Conservation (phyloP, 805 yeast genomes). For the Suhomyces faveliae region DNA sequence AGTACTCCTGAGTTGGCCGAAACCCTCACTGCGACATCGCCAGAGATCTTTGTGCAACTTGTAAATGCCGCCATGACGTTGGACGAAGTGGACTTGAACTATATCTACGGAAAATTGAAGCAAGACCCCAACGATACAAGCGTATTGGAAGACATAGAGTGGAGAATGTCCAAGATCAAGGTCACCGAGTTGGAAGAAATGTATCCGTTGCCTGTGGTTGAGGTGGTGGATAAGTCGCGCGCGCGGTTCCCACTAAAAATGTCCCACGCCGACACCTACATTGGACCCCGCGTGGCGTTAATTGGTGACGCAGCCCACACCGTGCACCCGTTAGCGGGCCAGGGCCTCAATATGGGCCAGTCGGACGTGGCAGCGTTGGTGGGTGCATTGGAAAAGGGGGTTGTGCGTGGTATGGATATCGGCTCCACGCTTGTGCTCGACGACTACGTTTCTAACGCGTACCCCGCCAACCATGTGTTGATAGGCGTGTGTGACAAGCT, state of each 20-base stretch:
- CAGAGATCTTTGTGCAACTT: constrained; percentile 62
- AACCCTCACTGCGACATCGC: constrained; percentile 56
- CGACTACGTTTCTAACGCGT: constrained; percentile 82
- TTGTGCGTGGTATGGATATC: constrained; percentile 79
- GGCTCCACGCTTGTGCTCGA: constrained; percentile 81
- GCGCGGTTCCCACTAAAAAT: constrained; percentile 87
- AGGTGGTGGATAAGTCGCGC: constrained; percentile 60
- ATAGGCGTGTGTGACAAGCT: constrained; percentile 89
- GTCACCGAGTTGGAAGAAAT: constrained; percentile 51
- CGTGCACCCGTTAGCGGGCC: constrained; percentile 96
- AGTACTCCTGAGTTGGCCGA: constrained; percentile 73
- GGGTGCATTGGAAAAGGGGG: constrained; percentile 65
- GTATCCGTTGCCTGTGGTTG: constrained; percentile 65
- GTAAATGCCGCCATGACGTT: constrained; percentile 87
- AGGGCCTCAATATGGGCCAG: constrained; percentile 97
- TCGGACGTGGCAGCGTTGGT: constrained; percentile 78
- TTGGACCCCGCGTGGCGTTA: constrained; percentile 81
- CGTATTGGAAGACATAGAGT: constrained; percentile 64
- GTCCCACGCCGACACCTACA: constrained; percentile 88
- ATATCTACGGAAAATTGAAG: constrained; percentile 48
- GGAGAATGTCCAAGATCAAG: constrained; percentile 55
- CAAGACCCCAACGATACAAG: constrained; percentile 44
- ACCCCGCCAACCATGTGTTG: constrained; percentile 73
- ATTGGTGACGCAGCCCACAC: constrained; percentile 99
- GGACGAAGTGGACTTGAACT: constrained; percentile 71